Conservation (phyloP, 2,329 filamentous ascomycete species). For the Allantophomopsis lycopodina region DNA sequence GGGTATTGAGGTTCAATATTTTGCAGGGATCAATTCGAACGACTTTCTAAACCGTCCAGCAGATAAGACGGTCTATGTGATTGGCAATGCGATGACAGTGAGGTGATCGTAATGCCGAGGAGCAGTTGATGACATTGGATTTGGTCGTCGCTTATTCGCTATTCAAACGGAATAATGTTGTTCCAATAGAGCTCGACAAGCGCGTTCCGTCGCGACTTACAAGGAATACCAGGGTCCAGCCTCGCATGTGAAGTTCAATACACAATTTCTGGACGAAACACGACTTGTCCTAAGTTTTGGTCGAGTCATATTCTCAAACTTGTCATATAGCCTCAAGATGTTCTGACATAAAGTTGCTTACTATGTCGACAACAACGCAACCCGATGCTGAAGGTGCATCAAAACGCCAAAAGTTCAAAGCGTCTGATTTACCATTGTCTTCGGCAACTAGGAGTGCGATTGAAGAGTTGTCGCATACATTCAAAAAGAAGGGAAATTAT, state of each 20-base stretch:
- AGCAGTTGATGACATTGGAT: not conserved
- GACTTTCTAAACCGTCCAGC: too few relatives aligned
- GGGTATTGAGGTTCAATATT: not conserved
- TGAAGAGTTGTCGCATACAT: constrained; percentile 62
- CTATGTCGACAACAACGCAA: not conserved
- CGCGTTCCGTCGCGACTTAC: too few relatives aligned
- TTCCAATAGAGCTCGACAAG: too few relatives aligned
- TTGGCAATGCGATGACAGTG: too few relatives aligned
- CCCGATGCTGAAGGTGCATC: constrained; percentile 2
- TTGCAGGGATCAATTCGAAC: not conserved
- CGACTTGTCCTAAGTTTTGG: too few relatives aligned
- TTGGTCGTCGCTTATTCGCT: not conserved
- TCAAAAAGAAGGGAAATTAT: constrained; percentile 79
- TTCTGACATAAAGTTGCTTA: too few relatives aligned
- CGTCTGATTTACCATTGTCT: constrained; percentile 61
- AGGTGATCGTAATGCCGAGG: not conserved
- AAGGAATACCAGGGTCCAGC: too few relatives aligned
- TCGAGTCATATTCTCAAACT: too few relatives aligned
- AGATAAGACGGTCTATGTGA: too few relatives aligned
- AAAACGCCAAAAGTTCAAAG: constrained; percentile 43
- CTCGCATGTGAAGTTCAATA: too few relatives aligned
- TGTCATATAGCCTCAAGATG: too few relatives aligned
- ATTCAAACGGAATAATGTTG: not conserved
- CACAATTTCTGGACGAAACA: too few relatives aligned
- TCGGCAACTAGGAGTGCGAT: constrained; percentile 62